Conservation (phyloP, 108 stramenopile genomes). For the Ochromonas danica region DNA sequence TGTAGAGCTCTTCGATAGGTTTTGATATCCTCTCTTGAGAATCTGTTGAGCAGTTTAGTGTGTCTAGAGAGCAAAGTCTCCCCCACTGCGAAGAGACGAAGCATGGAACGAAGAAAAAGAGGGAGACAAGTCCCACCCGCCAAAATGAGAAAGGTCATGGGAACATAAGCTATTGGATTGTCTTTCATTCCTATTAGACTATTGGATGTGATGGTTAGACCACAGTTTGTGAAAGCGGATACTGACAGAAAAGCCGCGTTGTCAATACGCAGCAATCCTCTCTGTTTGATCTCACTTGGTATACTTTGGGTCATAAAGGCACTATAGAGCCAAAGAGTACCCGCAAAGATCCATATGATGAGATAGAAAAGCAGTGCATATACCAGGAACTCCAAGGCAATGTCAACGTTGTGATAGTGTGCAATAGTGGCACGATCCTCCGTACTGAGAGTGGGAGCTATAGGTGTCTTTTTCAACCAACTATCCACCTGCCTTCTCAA, state of each 20-base stretch:
- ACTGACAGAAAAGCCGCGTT: background rate
- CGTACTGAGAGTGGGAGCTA: background rate
- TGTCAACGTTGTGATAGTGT: background rate
- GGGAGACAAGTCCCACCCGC: background rate
- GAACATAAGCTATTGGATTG: background rate
- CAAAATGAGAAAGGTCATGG: background rate
- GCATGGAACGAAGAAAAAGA: background rate
- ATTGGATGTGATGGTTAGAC: slow-evolving; percentile 61
- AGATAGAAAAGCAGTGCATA: slow-evolving; percentile 47
- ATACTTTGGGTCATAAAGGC: background rate
- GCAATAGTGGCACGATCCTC: background rate
- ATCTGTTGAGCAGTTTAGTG: background rate
- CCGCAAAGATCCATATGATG: background rate
- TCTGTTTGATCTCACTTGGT: background rate
- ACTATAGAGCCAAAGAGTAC: background rate
- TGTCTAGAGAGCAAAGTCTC: background rate
- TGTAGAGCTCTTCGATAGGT: background rate
- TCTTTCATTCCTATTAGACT: background rate
- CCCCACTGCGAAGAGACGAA: background rate
- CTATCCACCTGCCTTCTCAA: background rate
- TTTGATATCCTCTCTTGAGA: too few species aligned
- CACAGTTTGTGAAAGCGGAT: background rate
- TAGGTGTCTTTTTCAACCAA: background rate
- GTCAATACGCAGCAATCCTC: background rate
- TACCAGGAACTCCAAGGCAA: slow-evolving; percentile 42